phyloP scores from a whole-genome alignment of 2,329 filamentous ascomycete species.

The Botrytis paeoniae region DNA sequence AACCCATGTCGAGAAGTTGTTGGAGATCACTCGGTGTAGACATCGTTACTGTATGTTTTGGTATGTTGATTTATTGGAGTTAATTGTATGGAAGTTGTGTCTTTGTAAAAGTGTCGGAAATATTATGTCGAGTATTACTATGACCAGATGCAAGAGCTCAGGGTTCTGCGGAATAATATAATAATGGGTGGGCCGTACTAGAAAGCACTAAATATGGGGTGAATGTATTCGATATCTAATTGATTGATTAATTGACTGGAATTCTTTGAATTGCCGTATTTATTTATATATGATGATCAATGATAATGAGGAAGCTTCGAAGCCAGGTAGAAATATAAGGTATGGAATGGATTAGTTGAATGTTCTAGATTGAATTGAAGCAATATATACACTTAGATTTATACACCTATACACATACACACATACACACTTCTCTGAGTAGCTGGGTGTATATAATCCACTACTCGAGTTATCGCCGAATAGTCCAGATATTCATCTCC shows the following conservation, averaged over 20 bases:
- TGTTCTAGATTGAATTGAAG: neutral
- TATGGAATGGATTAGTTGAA: neutral
- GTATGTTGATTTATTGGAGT: neutral
- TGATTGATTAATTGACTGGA: neutral
- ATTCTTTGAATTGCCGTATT: neutral
- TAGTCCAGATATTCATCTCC: neutral
- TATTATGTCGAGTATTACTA: slow-evolving; percentile 8
- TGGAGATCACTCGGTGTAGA: slow-evolving; percentile 56
- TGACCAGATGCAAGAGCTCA: neutral
- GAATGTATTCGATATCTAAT: neutral
- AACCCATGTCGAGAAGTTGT: slow-evolving; percentile 68
- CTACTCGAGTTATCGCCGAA: neutral
- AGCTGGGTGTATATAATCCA: neutral
- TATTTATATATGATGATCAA: neutral
- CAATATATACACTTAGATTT: neutral
- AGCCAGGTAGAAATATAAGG: neutral
- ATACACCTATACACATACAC: neutral
- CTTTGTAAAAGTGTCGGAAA: neutral
- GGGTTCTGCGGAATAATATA: slow-evolving; percentile 4
- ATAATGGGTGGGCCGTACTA: neutral
- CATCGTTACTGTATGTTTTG: slow-evolving; percentile 39
- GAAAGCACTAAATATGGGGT: neutral
- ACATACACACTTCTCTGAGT: neutral
- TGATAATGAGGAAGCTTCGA: neutral
- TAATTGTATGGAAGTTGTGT: neutral